Percentiles rank a stretch among this genome's conserved stretches.
Conservation (phyloP, 768 basidiomycete genomes). For the Mycena amicta region DNA sequence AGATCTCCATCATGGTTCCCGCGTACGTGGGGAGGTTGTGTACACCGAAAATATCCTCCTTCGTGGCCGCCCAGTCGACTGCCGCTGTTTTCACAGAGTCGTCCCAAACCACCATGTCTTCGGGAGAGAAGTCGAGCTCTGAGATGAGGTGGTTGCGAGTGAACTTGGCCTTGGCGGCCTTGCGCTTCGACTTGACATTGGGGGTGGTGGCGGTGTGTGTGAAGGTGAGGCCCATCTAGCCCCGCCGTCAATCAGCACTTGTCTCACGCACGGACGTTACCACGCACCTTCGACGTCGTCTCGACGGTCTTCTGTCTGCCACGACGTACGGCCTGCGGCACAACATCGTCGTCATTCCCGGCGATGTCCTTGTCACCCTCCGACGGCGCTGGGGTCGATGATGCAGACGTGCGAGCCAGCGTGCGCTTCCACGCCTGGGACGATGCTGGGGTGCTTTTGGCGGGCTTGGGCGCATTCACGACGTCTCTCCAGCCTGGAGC, state of each 20-base stretch:
- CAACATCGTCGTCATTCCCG: neutral
- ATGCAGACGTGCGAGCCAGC: neutral
- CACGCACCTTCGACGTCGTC: neutral
- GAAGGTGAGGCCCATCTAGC: neutral
- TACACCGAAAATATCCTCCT: neutral
- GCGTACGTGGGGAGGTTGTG: neutral
- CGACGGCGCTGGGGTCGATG: neutral
- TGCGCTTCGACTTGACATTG: too few species aligned
- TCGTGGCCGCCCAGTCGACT: neutral
- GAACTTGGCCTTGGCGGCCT: neutral
- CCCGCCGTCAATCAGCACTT: neutral
- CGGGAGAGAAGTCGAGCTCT: neutral
- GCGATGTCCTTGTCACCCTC: neutral
- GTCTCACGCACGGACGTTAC: neutral
- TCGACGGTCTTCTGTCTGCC: neutral
- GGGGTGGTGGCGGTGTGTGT: too few species aligned
- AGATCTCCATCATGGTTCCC: neutral
- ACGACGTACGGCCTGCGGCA: too few species aligned
- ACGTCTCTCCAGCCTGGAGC: neutral
- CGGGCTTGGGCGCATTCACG: neutral
- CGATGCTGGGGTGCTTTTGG: neutral
- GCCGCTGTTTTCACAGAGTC: neutral
- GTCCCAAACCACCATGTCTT: neutral
- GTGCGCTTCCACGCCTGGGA: neutral
- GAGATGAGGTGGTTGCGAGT: neutral